Conservation (phyloP, 495 filamentous ascomycete genomes). For the Evernia prunastri region DNA sequence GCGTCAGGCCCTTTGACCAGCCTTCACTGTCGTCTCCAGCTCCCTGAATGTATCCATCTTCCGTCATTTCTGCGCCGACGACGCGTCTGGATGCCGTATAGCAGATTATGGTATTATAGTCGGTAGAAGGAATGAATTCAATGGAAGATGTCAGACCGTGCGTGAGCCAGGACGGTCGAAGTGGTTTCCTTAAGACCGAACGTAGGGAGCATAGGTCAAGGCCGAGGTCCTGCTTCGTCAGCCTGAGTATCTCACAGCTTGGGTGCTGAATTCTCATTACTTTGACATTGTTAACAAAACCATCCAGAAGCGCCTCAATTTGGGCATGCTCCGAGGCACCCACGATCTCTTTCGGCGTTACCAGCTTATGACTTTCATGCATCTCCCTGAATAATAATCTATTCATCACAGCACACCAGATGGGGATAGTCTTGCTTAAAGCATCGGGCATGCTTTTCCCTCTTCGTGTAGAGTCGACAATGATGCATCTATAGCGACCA, state of each 20-base stretch:
- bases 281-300: slow-evolving; percentile 58
- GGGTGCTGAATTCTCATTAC: slow-evolving; percentile 28
- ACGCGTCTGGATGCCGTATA: slow-evolving; percentile 70
- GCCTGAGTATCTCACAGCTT: neutral
- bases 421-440: slow-evolving; percentile 84
- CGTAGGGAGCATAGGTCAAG: slow-evolving; percentile 39
- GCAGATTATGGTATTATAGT: slow-evolving; percentile 67
- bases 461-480: slow-evolving; percentile 90
- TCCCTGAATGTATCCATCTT: slow-evolving; percentile 84
- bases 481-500: slow-evolving; percentile 57
- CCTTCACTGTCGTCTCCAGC: slow-evolving; percentile 89
- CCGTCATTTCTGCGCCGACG: slow-evolving; percentile 55
- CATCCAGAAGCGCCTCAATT: slow-evolving; percentile 60
- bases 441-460: slow-evolving; percentile 96
- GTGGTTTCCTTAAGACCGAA: slow-evolving; percentile 46
- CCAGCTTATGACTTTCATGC: slow-evolving; percentile 44
- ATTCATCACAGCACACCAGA: slow-evolving; percentile 87
- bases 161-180: slow-evolving; percentile 59
- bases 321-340: slow-evolving; percentile 71
- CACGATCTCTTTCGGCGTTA: slow-evolving; percentile 60
- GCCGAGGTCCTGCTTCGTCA: slow-evolving; percentile 36
- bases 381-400: slow-evolving; percentile 62
- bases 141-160: slow-evolving; percentile 34
- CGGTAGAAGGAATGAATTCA: neutral
- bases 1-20: slow-evolving; percentile 75